These are phyloP conservation scores for Neofusicoccum kwambonambiense DNA, from an alignment of 2,329 filamentous ascomycete species.

Conservation along the genomic window DNA sequence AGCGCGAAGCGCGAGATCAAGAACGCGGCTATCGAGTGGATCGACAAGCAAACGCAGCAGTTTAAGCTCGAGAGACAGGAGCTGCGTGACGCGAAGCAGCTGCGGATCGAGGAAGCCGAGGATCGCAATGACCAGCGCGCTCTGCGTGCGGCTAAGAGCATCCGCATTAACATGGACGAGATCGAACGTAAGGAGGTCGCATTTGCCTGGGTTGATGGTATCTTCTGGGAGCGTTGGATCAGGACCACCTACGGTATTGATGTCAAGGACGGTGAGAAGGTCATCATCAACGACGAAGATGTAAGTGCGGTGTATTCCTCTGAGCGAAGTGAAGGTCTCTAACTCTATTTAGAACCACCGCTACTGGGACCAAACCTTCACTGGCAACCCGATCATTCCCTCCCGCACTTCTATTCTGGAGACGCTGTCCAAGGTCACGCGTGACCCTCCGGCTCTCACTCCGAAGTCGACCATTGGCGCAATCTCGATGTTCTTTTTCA, in stretches of 20 bases:
- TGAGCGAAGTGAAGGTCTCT: not conserved
- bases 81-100: constrained; percentile 87
- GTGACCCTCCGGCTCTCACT: constrained; percentile 67
- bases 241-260: constrained; percentile 92
- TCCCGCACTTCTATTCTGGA: constrained; percentile 89
- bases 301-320: constrained; percentile 56
- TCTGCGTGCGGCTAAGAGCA: constrained; percentile 81
- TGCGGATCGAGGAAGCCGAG: constrained; percentile 93
- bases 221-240: constrained; percentile 98
- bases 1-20: constrained; percentile 86
- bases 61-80: constrained; percentile 94
- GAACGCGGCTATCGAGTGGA: constrained; percentile 94
- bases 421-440: constrained; percentile 71
- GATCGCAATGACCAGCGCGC: constrained; percentile 89
- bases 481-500: constrained; percentile 66
- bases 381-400: constrained; percentile 84
- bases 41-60: constrained; percentile 88
- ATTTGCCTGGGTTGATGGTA: constrained; percentile 96
- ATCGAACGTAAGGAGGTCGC: constrained; percentile 83
- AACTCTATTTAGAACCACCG: constrained; percentile 66
- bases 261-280: constrained; percentile 78
- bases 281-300: constrained; percentile 96
- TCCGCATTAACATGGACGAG: constrained; percentile 86
- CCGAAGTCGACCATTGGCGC: constrained; percentile 75
- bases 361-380: constrained; percentile 92